Evolutionary conservation across 202 grass and related monocot species (phyloP).

Genomic region (Panicum virgatum): DNA sequence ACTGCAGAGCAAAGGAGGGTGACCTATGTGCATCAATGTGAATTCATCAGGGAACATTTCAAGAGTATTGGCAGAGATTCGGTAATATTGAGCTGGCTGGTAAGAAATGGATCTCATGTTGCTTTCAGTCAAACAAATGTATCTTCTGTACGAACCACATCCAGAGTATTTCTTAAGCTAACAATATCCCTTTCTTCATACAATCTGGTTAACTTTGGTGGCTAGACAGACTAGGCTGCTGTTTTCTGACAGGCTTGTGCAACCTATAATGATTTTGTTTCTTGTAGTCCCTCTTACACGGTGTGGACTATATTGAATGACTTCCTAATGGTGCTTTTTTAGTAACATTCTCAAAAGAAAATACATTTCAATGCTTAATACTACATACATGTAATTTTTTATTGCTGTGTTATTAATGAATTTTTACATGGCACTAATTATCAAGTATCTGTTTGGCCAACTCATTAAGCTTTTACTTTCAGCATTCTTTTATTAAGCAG

Average conservation of each 20-base stretch:
- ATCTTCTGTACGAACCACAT: neutral
- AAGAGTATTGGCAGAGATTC: slow-evolving; percentile 73
- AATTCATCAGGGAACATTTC: slow-evolving; percentile 83
- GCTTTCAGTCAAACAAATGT: neutral
- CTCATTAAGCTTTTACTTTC: slow-evolving; percentile 21
- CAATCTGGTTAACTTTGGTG: neutral
- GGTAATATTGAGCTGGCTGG: slow-evolving; percentile 76
- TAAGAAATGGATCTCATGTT: slow-evolving; percentile 48
- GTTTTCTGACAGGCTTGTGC: no score
- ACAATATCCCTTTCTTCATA: neutral
- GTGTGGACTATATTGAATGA: neutral
- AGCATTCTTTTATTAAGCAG: slow-evolving; percentile 94
- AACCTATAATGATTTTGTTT: no score
- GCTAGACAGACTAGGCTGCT: neutral
- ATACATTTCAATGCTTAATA: neutral
- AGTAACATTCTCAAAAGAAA: neutral
- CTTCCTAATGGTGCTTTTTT: neutral
- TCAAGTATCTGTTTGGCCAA: neutral
- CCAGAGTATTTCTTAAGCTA: neutral
- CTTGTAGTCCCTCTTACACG: neutral
- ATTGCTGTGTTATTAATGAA: neutral
- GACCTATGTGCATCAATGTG: slow-evolving; percentile 60
- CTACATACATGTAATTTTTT: neutral
- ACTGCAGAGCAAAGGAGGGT: slow-evolving; percentile 58
- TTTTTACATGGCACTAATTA: neutral